phyloP scores from a whole-genome alignment of 352 stramenopile species.

The Phytopythium cucurbitacearum region DNA sequence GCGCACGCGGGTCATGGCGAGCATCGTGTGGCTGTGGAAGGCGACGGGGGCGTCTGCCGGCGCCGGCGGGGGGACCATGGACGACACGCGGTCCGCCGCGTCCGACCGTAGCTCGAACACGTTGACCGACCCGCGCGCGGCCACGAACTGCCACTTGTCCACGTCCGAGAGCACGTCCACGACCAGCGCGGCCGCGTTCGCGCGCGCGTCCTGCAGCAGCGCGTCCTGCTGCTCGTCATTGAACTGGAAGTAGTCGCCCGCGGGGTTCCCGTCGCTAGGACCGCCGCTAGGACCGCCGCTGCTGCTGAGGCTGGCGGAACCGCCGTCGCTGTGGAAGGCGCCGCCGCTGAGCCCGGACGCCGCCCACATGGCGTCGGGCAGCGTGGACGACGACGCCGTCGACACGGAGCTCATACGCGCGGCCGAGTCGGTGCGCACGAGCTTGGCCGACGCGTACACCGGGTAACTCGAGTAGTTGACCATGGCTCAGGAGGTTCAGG shows the following conservation, averaged over 20 bases:
- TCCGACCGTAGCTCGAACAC: conserved; percentile 55
- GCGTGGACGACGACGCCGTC: neutral
- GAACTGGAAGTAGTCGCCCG: conserved; percentile 45
- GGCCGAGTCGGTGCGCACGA: conserved; percentile 3
- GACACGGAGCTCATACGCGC: conserved; percentile 3
- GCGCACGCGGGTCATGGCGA: conserved; percentile 51
- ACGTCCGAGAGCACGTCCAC: conserved; percentile 55
- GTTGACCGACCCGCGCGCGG: conserved; percentile 25
- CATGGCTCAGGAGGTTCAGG: no score
- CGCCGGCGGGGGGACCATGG: conserved; percentile 28
- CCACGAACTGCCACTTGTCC: conserved; percentile 65
- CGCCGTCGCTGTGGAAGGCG: conserved; percentile 8
- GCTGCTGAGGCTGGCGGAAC: conserved; percentile 3
- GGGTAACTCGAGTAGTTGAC: conserved; percentile 1
- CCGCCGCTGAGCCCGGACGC: conserved; percentile 2
- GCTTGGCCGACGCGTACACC: conserved; percentile 1
- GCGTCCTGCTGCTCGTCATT: conserved; percentile 41
- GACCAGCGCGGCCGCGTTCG: conserved; percentile 49
- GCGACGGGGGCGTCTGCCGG: conserved; percentile 12
- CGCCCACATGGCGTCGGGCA: conserved; percentile 4
- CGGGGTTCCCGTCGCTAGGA: conserved; percentile 7
- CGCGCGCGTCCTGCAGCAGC: conserved; percentile 40
- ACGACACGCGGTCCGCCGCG: conserved; percentile 39
- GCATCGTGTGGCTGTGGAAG: conserved; percentile 43
- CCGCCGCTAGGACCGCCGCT: conserved; percentile 1